A percentile compares a stretch with the other conserved stretches of the same genome.
Evolutionary conservation across 768 basidiomycete species (phyloP).

Genomic region (Mycena haematopus): DNA sequence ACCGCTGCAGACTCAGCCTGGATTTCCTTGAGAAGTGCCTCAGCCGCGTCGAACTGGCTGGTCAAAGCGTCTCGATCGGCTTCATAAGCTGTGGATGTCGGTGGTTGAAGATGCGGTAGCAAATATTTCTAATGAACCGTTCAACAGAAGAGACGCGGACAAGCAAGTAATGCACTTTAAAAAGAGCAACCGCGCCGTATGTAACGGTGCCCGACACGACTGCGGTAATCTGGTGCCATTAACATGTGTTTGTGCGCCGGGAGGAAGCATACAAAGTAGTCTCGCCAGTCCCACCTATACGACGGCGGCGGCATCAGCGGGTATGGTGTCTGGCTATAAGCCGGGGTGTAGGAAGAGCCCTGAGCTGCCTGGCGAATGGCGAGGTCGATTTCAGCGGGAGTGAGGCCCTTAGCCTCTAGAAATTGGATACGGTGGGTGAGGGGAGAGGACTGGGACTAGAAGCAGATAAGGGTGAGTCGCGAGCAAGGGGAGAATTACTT

Average conservation of each 20-base stretch:
- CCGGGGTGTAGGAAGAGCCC: conserved; percentile 43
- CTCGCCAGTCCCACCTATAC: conserved; percentile 90
- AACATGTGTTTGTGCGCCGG: conserved; percentile 33
- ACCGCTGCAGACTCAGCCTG: conserved; percentile 79
- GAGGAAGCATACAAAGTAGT: conserved; percentile 81
- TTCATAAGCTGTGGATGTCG: conserved; percentile 87
- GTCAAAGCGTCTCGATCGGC: conserved; percentile 83
- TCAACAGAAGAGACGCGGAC: background rate
- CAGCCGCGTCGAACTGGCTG: conserved; percentile 90
- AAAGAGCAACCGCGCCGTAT: conserved; percentile 81
- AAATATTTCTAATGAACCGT: conserved; percentile 77
- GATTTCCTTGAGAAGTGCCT: conserved; percentile 80
- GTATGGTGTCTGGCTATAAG: conserved; percentile 51
- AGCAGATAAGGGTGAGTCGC: conserved; percentile 11
- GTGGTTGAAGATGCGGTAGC: conserved; percentile 88
- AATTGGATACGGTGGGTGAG: conserved; percentile 89
- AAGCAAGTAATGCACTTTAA: conserved; percentile 58
- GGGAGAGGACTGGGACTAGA: conserved; percentile 77
- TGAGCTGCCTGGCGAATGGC: conserved; percentile 72
- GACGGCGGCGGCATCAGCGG: conserved; percentile 47
- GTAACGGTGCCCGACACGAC: conserved; percentile 87
- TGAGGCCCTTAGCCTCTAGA: conserved; percentile 94
- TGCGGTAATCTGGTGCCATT: conserved; percentile 78
- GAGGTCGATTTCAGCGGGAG: conserved; percentile 81
- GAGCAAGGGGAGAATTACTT: background rate